These are phyloP conservation scores for Adenanthera pavonina DNA, from an alignment of 306 rosid genomes.

Conservation along the genomic window DNA sequence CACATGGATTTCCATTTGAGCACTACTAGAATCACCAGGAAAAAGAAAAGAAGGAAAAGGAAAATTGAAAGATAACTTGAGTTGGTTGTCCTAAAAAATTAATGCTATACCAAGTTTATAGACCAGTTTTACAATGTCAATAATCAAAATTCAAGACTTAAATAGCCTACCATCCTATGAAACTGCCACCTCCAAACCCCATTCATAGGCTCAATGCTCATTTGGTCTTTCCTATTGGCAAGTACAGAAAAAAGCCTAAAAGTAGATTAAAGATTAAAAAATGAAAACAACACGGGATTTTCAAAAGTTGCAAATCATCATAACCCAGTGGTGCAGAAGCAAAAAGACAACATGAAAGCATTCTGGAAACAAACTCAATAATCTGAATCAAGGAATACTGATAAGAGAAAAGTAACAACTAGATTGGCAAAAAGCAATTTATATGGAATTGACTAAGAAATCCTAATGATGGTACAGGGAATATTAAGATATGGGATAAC, in stretches of 20 bases:
- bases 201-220: not conserved
- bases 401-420: not conserved
- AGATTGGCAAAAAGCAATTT: not conserved
- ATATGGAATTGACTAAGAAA: too few relatives aligned
- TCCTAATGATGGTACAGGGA: too few relatives aligned
- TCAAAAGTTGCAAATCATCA: not conserved
- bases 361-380: not conserved
- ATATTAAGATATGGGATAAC: too few relatives aligned
- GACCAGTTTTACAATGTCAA: not conserved
- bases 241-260: not conserved
- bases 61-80: not conserved
- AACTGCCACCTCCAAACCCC: not conserved
- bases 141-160: not conserved
- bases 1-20: not conserved
- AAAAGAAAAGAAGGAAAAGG: not conserved
- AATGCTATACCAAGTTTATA: not conserved
- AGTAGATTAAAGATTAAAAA: not conserved
- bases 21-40: not conserved
- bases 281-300: not conserved
- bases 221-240: not conserved
- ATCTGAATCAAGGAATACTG: not conserved
- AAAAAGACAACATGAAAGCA: not conserved
- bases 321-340: not conserved
- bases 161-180: not conserved
- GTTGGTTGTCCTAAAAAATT: too few relatives aligned